Evolutionary conservation across 2,329 filamentous ascomycete genomes (phyloP).

Genomic region (Penicillium decumbens): DNA sequence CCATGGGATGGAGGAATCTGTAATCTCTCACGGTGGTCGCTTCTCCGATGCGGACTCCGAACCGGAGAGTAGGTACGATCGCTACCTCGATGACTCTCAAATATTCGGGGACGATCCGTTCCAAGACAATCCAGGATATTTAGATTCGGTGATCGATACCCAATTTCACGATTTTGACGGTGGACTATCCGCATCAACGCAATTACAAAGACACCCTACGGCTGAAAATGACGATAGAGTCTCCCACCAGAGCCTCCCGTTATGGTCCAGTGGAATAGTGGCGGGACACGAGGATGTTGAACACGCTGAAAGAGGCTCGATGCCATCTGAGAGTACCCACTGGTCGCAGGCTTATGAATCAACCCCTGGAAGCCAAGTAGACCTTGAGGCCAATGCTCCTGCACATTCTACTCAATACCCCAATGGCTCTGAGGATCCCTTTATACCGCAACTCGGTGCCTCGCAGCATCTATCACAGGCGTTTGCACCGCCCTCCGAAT

Average conservation of each 20-base stretch:
- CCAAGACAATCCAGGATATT: constrained; percentile 36
- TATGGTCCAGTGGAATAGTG: constrained; percentile 5
- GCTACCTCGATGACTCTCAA: constrained; percentile 25
- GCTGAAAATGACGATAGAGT: constrained; percentile 17
- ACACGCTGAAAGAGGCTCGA: not conserved
- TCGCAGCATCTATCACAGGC: constrained; percentile 9
- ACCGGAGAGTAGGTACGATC: constrained; percentile 25
- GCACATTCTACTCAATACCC: not conserved
- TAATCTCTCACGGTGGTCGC: constrained; percentile 36
- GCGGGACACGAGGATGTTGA: constrained; percentile 1
- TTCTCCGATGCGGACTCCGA: constrained; percentile 43
- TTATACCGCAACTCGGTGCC: constrained; percentile 1
- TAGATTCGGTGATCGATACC: constrained; percentile 37
- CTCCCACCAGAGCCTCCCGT: constrained; percentile 15
- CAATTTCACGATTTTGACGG: constrained; percentile 34
- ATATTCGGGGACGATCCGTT: constrained; percentile 30
- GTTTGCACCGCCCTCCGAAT: constrained; percentile 20
- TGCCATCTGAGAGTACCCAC: not conserved
- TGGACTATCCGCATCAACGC: constrained; percentile 21
- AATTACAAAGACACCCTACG: constrained; percentile 5
- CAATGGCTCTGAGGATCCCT: constrained; percentile 2
- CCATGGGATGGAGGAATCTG: constrained; percentile 27
- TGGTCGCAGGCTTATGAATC: not conserved
- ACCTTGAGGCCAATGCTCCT: constrained; percentile 1
- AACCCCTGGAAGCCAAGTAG: constrained; percentile 3